Base-by-base conservation (phyloP, 2,329 filamentous ascomycete genomes). In the Pseudocercospora fuligena region DNA sequence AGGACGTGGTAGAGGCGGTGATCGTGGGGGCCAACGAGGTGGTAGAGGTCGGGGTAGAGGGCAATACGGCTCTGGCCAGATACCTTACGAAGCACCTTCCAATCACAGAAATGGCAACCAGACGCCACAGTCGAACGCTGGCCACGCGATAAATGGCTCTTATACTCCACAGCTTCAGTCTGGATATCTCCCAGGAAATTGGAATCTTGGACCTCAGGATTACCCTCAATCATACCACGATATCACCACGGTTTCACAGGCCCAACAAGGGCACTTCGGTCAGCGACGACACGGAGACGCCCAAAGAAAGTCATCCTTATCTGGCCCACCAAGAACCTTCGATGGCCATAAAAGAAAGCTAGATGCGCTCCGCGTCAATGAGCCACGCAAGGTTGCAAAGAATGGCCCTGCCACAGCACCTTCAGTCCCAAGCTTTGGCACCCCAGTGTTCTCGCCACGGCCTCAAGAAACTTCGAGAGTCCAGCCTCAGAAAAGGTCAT, bases 401-500 rank as follows among this genome's bases (percentile, higher is more conserved):
- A 63, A 70, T 19, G 63, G 64, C 2, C 67, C 70, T 7, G 69
- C 69, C 19, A 66, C 72, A n/a, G 75, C 77, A 21, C 74, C 76
- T 14, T 61, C 73, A 29, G 69, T 78, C 1, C 77, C 77, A 6
- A 73, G 70, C n/a, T 78, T 78, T 63, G 77, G 76, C 25, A 60
- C 71, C 8, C 68, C 73, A 3, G 47, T 75, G 0, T 40, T 73
- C 2, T 33, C 68, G 61, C 29, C 46, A 29, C 53, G 51, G 25
- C 25, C 12, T 14, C 11, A 31, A 14, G n/a, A 40, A 56, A 19
- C 11, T 46, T 68, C 66, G 23, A 62, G 47, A 33, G 63, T 64
- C 14, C 70, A 69, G 40, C 86, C 89, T 65, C 90, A 89, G 80
- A 88, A 87, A 46, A 91, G 91, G 71, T 89, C 88, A 1, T 84